Conservation (phyloP, 2,329 filamentous ascomycete genomes). For the Berkeleyomyces basicola region DNA sequence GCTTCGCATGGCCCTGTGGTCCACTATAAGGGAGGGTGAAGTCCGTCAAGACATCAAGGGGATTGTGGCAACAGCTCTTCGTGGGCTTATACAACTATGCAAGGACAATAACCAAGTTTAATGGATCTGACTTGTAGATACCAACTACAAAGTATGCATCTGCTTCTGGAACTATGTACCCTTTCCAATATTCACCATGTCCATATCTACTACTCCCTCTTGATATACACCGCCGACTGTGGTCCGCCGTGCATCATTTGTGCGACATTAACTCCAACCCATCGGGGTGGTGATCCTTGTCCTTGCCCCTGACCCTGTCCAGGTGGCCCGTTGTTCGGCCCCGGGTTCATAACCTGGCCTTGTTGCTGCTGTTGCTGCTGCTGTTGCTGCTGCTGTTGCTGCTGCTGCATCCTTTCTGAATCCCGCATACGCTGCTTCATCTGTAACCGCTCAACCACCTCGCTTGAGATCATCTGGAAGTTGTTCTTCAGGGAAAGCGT, state of each 20-base stretch:
- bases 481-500: conserved; percentile 34
- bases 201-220: background rate
- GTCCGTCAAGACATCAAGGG: too few species aligned
- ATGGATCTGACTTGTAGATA: too few species aligned
- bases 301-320: conserved; percentile 10
- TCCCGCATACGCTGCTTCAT: conserved; percentile 23
- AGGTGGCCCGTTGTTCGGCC: background rate
- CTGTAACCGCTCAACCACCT: conserved; percentile 28
- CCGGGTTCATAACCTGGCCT: background rate
- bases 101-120: too few species aligned
- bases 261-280: conserved; percentile 29
- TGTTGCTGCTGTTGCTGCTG: conserved; percentile 20
- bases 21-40: too few species aligned
- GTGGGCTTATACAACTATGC: too few species aligned
- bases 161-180: background rate
- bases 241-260: conserved; percentile 25
- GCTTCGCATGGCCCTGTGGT: too few species aligned
- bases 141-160: too few species aligned
- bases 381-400: conserved; percentile 20
- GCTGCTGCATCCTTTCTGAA: conserved; percentile 15
- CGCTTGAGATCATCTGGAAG: conserved; percentile 34
- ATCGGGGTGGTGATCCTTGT: conserved; percentile 19
- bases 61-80: too few species aligned
- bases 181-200: background rate
- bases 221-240: conserved; percentile 1